Evolutionary conservation across 768 basidiomycete species (phyloP).

Genomic region (Suillus luteus): DNA sequence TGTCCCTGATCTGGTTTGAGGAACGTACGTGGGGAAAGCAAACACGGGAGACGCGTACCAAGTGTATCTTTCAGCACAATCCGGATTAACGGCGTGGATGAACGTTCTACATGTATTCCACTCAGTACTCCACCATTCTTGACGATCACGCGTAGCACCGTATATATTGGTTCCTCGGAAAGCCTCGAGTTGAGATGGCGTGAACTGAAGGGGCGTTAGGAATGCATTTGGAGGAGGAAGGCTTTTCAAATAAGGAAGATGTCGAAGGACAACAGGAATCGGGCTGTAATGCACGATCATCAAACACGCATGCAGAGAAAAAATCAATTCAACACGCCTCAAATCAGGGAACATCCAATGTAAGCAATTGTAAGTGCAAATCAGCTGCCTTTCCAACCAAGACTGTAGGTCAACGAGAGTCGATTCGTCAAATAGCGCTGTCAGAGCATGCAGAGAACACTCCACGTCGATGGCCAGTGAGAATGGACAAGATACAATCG

Average conservation of each 20-base stretch:
- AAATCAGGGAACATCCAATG: slow-evolving; percentile 55
- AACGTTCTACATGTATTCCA: slow-evolving; percentile 54
- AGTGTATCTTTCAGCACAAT: slow-evolving; percentile 56
- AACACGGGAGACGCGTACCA: no score
- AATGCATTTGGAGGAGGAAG: slow-evolving; percentile 62
- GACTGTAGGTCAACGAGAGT: slow-evolving; percentile 22
- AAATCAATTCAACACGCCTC: slow-evolving; percentile 29
- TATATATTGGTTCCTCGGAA: slow-evolving; percentile 81
- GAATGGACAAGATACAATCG: slow-evolving; percentile 69
- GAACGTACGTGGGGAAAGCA: no score
- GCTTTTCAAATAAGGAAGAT: slow-evolving; percentile 64
- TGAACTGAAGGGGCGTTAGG: slow-evolving; percentile 76
- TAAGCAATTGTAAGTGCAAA: slow-evolving; percentile 64
- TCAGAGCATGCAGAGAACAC: slow-evolving; percentile 36
- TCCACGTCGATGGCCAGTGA: slow-evolving; percentile 55
- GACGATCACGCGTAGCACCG: slow-evolving; percentile 72
- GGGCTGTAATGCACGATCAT: slow-evolving; percentile 16
- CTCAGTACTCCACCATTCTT: slow-evolving; percentile 61
- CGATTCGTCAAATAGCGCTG: slow-evolving; percentile 37
- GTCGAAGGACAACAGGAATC: slow-evolving; percentile 26
- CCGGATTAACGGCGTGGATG: slow-evolving; percentile 35
- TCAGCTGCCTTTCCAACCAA: slow-evolving; percentile 68
- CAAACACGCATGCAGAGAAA: slow-evolving; percentile 9
- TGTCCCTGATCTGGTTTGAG: no score
- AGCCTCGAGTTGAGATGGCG: slow-evolving; percentile 59